These are phyloP conservation scores for Gossypium gossypioides DNA, from an alignment of 441 rosid species.

Conservation along the genomic window DNA sequence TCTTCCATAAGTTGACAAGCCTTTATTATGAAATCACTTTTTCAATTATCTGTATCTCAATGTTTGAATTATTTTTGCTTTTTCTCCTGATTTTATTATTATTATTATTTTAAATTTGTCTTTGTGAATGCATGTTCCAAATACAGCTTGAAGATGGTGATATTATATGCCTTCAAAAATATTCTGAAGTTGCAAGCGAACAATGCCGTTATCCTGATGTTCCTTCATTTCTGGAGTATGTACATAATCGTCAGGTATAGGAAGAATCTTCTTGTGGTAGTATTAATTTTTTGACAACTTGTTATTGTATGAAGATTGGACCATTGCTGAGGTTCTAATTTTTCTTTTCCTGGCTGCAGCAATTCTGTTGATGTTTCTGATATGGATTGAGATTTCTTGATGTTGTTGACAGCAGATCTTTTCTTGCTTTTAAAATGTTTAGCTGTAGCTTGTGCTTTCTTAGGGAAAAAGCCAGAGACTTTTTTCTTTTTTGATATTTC, in stretches of 20 bases:
- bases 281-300: background rate
- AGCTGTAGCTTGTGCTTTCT: background rate
- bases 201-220: slow-evolving; percentile 51
- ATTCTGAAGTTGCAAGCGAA: slow-evolving; percentile 26
- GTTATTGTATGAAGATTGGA: background rate
- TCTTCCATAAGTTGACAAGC: background rate
- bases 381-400: background rate
- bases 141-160: slow-evolving; percentile 67
- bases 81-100: background rate
- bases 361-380: background rate
- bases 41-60: background rate
- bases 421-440: background rate
- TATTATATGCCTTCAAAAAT: slow-evolving; percentile 55
- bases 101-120: background rate
- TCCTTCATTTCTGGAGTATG: slow-evolving; percentile 57
- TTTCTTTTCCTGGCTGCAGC: background rate
- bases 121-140: slow-evolving; percentile 10
- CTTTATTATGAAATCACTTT: background rate
- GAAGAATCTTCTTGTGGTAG: background rate
- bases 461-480: background rate
- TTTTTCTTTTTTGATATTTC: background rate
- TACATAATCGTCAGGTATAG: slow-evolving; percentile 56
- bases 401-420: slow-evolving; percentile 1
- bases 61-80: background rate
- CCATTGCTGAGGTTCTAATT: background rate